These are phyloP conservation scores for Pleurotus djamor DNA, from an alignment of 768 basidiomycete genomes.

Conservation along the genomic window DNA sequence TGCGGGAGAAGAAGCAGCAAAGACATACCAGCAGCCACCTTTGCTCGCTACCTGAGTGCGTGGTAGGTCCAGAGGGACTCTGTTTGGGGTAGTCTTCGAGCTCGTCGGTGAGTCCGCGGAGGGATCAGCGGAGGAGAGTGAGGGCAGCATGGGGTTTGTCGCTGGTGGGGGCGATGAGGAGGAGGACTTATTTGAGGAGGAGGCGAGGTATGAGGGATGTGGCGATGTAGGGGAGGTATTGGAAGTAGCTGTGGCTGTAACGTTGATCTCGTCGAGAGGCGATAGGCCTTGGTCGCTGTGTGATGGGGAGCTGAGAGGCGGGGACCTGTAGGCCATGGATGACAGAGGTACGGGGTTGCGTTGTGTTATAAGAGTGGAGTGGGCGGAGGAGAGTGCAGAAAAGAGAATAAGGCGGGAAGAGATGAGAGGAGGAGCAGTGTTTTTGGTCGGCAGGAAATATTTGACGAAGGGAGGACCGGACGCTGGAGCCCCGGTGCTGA, in stretches of 20 bases:
- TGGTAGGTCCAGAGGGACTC: constrained; percentile 46
- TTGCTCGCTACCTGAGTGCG: constrained; percentile 56
- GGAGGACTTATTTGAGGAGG: constrained; percentile 39
- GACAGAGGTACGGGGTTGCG: not conserved
- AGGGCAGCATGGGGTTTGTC: constrained; percentile 29
- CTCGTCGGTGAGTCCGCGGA: constrained; percentile 21
- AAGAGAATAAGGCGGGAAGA: not conserved
- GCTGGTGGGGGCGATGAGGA: constrained; percentile 39
- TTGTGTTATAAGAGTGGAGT: too few species aligned
- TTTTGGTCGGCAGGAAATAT: not conserved
- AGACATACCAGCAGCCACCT: constrained; percentile 76
- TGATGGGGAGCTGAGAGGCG: constrained; percentile 31
- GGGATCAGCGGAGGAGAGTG: constrained; percentile 23
- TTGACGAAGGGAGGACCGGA: not conserved
- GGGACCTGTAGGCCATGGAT: constrained; percentile 49
- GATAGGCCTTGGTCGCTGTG: constrained; percentile 44
- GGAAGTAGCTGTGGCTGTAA: not conserved
- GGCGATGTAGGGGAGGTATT: not conserved
- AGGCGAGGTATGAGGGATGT: constrained; percentile 21
- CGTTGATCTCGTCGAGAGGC: constrained; percentile 15
- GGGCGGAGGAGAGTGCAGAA: not conserved
- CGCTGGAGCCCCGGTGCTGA: not conserved
- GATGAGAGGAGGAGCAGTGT: not conserved
- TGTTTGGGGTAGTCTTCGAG: constrained; percentile 44
- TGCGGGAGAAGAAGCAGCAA: constrained; percentile 8